phyloP scores from a whole-genome alignment of 2,329 filamentous ascomycete genomes.

The Sclerotinia subarctica region DNA sequence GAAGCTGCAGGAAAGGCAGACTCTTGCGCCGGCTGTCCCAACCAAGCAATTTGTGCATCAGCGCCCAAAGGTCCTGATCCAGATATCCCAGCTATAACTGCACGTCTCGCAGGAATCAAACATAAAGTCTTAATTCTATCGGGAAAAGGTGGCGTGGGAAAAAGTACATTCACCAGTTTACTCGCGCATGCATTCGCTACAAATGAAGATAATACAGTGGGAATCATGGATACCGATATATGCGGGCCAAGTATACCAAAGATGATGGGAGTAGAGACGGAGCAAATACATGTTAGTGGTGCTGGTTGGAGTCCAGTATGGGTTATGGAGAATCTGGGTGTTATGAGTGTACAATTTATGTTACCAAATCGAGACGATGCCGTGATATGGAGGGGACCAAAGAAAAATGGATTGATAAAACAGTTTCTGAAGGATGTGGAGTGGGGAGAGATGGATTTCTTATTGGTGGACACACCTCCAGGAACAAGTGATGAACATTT shows the following conservation, averaged over 20 bases:
- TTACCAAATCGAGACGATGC: slow-evolving; percentile 89
- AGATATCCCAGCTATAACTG: slow-evolving; percentile 83
- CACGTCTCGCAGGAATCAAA: slow-evolving; percentile 73
- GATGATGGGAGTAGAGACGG: slow-evolving; percentile 95
- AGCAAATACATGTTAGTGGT: slow-evolving; percentile 87
- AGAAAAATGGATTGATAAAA: slow-evolving; percentile 98
- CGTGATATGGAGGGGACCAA: slow-evolving; percentile 94
- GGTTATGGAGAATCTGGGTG: slow-evolving; percentile 88
- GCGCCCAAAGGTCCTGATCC: slow-evolving; percentile 94
- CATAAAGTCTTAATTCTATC: slow-evolving; percentile 91
- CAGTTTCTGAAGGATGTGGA: slow-evolving; percentile 97
- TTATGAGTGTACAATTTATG: slow-evolving; percentile 99
- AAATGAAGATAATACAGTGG: slow-evolving; percentile 74
- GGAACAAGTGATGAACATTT: slow-evolving; percentile 95
- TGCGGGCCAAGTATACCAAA: slow-evolving; percentile 95
- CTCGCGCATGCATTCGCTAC: slow-evolving; percentile 85
- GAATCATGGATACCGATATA: slow-evolving; percentile 98
- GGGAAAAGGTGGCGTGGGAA: slow-evolving; percentile 95
- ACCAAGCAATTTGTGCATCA: slow-evolving; percentile 91
- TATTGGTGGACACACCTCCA: slow-evolving; percentile 92
- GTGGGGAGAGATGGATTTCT: slow-evolving; percentile 91
- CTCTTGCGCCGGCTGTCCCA: slow-evolving; percentile 91
- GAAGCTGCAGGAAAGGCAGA: slow-evolving; percentile 67
- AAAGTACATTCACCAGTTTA: slow-evolving; percentile 88
- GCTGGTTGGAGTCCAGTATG: slow-evolving; percentile 94